These are phyloP conservation scores for Tricholoma furcatifolium DNA, from an alignment of 768 basidiomycete species.

Conservation along the genomic window DNA sequence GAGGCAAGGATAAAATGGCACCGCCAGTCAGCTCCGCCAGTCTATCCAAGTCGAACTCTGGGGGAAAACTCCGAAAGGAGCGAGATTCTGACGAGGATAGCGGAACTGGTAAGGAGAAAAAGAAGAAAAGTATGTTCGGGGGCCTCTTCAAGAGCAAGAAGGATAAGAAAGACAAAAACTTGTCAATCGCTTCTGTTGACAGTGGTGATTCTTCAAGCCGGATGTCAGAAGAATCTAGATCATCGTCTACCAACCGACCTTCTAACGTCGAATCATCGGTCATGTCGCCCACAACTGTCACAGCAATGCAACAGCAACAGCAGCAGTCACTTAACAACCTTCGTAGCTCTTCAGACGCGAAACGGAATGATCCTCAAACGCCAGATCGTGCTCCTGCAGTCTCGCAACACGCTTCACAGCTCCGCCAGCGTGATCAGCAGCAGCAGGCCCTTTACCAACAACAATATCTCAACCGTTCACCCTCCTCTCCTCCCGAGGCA, in stretches of 20 bases:
- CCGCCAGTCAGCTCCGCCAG: conserved; percentile 43
- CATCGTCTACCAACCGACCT: conserved; percentile 43
- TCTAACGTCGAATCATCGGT: conserved; percentile 31
- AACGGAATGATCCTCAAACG: conserved; percentile 21
- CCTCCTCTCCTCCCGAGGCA: conserved; percentile 73
- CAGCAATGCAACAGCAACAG: conserved; percentile 62
- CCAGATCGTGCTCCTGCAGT: conserved; percentile 34
- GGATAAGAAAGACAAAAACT: conserved; percentile 67
- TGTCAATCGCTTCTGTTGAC: conserved; percentile 49
- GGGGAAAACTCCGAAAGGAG: conserved; percentile 46
- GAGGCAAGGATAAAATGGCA: conserved; percentile 51
- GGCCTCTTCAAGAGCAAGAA: conserved; percentile 73
- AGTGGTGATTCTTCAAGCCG: conserved; percentile 42
- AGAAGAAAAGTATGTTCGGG: conserved; percentile 73
- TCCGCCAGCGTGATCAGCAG: conserved; percentile 87
- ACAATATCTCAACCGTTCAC: conserved; percentile 86
- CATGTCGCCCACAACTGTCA: conserved; percentile 52
- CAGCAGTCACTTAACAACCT: conserved; percentile 29
- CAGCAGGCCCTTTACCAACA: conserved; percentile 85
- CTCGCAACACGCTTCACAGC: conserved; percentile 64
- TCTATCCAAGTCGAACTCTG: conserved; percentile 26
- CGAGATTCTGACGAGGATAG: conserved; percentile 32
- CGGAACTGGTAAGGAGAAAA: conserved; percentile 41
- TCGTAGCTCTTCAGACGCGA: conserved; percentile 28
- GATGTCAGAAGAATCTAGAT: conserved; percentile 64